phyloP scores from a whole-genome alignment of 768 basidiomycete species.

The Solioccasus polychromus region DNA sequence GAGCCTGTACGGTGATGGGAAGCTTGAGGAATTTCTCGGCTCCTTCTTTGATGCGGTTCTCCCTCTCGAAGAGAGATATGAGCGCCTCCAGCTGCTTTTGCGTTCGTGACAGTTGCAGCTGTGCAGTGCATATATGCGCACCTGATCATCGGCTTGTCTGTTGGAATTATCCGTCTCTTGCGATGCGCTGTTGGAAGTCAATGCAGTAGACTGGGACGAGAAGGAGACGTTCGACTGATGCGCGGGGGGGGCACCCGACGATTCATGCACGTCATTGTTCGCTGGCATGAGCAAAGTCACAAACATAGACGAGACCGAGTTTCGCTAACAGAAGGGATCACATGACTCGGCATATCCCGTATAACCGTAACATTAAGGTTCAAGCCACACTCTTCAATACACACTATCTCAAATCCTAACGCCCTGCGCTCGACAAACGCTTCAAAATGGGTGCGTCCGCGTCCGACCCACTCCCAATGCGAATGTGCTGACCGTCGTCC shows the following conservation, averaged over 20 bases:
- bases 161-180: slow-evolving; percentile 23
- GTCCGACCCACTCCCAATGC: slow-evolving; percentile 13
- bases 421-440: slow-evolving; percentile 38
- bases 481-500: slow-evolving; percentile 18
- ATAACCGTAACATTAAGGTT: slow-evolving; percentile 31
- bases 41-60: slow-evolving; percentile 85
- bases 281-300: slow-evolving; percentile 21
- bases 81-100: slow-evolving; percentile 59
- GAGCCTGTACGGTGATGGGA: slow-evolving; percentile 43
- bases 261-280: slow-evolving; percentile 28
- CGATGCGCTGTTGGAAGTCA: slow-evolving; percentile 23
- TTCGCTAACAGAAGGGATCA: not conserved
- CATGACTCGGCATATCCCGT: slow-evolving; percentile 21
- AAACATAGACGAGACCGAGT: not conserved
- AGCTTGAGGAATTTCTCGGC: slow-evolving; percentile 87
- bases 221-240: slow-evolving; percentile 29
- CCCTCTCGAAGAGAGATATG: slow-evolving; percentile 64
- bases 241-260: slow-evolving; percentile 12
- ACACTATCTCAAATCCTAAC: slow-evolving; percentile 49
- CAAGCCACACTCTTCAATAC: slow-evolving; percentile 39
- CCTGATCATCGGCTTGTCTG: slow-evolving; percentile 29
- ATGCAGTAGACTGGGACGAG: slow-evolving; percentile 28
- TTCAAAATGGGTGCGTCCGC: slow-evolving; percentile 61
- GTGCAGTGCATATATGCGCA: slow-evolving; percentile 11
- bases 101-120: slow-evolving; percentile 4